These are phyloP conservation scores for Epichloe bromicola DNA, from an alignment of 2,329 filamentous ascomycete species.

Conservation along the genomic window DNA sequence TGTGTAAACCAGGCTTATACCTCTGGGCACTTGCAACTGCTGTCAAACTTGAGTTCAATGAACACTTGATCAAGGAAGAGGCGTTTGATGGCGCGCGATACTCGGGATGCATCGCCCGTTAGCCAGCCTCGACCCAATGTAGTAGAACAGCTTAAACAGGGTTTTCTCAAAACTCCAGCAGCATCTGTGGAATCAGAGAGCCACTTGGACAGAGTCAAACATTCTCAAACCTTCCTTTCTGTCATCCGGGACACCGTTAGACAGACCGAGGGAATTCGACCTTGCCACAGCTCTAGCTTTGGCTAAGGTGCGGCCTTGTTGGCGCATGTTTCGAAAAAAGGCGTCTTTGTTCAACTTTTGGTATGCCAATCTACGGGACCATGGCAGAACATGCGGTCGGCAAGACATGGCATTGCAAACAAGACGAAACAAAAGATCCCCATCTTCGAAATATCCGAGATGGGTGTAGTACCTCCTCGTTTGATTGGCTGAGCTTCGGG, in stretches of 20 bases:
- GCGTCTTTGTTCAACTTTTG: not conserved
- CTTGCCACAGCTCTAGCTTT: not conserved
- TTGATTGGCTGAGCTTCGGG: not conserved
- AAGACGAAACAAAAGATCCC: not conserved
- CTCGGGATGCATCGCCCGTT: not conserved
- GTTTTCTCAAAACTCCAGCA: too few species aligned
- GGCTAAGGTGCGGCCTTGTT: not conserved
- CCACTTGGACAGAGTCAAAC: not conserved
- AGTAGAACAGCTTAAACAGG: too few species aligned
- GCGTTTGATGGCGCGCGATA: not conserved
- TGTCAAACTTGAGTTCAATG: too few species aligned
- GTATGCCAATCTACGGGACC: not conserved
- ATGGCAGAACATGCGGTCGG: not conserved
- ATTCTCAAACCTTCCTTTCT: not conserved
- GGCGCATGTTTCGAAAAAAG: not conserved
- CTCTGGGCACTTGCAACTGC: not conserved
- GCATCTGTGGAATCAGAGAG: not conserved
- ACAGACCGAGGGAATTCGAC: not conserved
- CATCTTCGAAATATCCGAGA: not conserved
- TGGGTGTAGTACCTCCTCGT: not conserved
- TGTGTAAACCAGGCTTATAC: not conserved
- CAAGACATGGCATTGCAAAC: not conserved
- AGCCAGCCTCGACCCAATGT: not conserved
- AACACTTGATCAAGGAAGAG: not conserved
- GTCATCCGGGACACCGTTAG: not conserved